Conservation (phyloP, 139 green algal species). For the Chlorokybus atmophyticus region DNA sequence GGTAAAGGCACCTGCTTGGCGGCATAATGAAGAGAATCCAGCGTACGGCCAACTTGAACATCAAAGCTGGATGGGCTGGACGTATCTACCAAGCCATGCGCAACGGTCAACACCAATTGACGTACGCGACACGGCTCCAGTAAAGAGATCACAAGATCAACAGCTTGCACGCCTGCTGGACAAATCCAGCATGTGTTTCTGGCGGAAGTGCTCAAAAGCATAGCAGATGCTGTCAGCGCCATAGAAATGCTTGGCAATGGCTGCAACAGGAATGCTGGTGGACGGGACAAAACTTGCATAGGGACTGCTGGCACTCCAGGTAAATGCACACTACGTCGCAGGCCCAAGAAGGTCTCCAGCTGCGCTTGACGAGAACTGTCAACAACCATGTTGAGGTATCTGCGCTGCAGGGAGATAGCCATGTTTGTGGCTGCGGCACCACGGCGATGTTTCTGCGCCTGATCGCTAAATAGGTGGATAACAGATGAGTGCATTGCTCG, state of each 20-base stretch:
- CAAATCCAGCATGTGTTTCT: conserved; percentile 7
- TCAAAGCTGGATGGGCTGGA: conserved; percentile 12
- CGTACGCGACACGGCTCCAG: conserved; percentile 20
- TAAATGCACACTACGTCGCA: conserved; percentile 24
- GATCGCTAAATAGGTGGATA: conserved; percentile 31
- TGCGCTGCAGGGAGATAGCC: conserved; percentile 48
- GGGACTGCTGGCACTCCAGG: conserved; percentile 7
- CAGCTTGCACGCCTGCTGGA: conserved; percentile 1
- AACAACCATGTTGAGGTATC: conserved; percentile 56
- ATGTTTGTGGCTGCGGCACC: conserved; percentile 38
- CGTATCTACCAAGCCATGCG: conserved; percentile 22
- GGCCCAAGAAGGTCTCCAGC: conserved; percentile 68
- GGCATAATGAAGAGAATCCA: conserved; percentile 15
- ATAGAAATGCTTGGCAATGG: conserved; percentile 17
- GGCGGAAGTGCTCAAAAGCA: neutral
- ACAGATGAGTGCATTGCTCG: conserved; percentile 36
- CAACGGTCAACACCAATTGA: conserved; percentile 20
- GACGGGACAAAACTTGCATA: conserved; percentile 8
- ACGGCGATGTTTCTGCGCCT: conserved; percentile 3
- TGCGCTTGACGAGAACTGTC: conserved; percentile 18
- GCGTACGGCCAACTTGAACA: conserved; percentile 10
- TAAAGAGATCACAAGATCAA: conserved; percentile 24
- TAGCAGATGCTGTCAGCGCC: neutral
- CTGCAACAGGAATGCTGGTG: conserved; percentile 24
- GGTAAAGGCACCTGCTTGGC: neutral